Evolutionary conservation across 768 basidiomycete genomes (phyloP).

Genomic region (Termitomyces sp.): DNA sequence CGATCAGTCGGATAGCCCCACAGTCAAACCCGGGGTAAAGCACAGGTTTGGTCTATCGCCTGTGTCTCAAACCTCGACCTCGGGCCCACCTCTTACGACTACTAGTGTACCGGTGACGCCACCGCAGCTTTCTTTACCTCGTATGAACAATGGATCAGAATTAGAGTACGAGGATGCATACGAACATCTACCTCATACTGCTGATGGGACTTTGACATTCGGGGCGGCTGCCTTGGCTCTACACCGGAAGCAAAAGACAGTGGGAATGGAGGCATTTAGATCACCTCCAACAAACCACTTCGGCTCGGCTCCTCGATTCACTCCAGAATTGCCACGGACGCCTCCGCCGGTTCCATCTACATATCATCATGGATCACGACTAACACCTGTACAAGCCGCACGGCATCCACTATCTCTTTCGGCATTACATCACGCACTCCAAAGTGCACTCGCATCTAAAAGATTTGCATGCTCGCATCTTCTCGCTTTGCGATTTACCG

Average conservation of each 20-base stretch:
- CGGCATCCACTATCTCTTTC: conserved; percentile 67
- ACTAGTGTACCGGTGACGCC: conserved; percentile 34
- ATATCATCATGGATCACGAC: conserved; percentile 46
- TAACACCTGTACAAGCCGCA: conserved; percentile 53
- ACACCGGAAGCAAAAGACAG: conserved; percentile 44
- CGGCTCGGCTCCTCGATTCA: conserved; percentile 20
- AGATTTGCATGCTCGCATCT: conserved; percentile 78
- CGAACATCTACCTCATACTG: conserved; percentile 11
- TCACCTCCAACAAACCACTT: conserved; percentile 27
- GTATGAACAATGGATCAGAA: conserved; percentile 26
- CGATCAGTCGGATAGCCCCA: conserved; percentile 39
- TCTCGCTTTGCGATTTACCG: conserved; percentile 67
- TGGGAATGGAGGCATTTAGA: conserved; percentile 46
- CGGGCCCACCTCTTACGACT: conserved; percentile 15
- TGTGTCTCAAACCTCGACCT: conserved; percentile 29
- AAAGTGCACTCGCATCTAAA: conserved; percentile 64
- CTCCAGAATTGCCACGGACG: conserved; percentile 24
- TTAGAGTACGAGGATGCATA: conserved; percentile 19
- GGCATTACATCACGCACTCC: conserved; percentile 53
- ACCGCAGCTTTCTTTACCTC: conserved; percentile 6
- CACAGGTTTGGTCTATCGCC: conserved; percentile 50
- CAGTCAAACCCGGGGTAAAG: conserved; percentile 41
- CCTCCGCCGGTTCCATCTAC: conserved; percentile 22
- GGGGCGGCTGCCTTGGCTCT: conserved; percentile 58
- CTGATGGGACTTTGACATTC: conserved; percentile 31